Percentiles rank a stretch among this genome's conserved stretches.
phyloP scores from a whole-genome alignment of 164 flowering plant genomes.

The Stephania yunnanensis region DNA sequence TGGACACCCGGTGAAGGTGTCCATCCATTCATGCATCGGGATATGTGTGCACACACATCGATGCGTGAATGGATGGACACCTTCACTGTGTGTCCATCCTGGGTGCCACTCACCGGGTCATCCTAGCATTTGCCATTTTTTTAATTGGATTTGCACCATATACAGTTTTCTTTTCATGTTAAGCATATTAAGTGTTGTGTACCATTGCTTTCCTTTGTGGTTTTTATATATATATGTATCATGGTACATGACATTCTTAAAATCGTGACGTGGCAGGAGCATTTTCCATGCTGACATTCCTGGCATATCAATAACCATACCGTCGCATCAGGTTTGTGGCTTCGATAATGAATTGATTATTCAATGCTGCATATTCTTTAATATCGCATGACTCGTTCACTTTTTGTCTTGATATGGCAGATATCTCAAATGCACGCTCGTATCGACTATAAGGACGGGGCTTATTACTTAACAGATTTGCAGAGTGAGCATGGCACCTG shows the following conservation, averaged over 20 bases:
- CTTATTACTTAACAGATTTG: conserved; percentile 75
- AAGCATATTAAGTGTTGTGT: background rate
- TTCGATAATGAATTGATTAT: background rate
- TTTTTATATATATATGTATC: background rate
- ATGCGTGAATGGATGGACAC: no score
- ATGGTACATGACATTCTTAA: background rate
- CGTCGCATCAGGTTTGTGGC: conserved; percentile 56
- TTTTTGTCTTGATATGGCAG: conserved; percentile 23
- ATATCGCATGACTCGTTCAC: background rate
- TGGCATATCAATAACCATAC: conserved; percentile 45
- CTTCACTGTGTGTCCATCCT: no score
- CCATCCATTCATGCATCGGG: no score
- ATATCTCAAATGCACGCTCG: conserved; percentile 70
- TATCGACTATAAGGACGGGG: conserved; percentile 61
- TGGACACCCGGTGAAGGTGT: no score
- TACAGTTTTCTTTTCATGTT: background rate
- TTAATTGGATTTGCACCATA: background rate
- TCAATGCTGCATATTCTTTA: background rate
- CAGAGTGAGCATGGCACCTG: conserved; percentile 76
- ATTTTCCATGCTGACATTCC: conserved; percentile 29
- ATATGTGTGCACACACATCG: no score
- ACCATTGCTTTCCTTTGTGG: conserved; percentile 4
- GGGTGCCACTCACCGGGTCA: no score
- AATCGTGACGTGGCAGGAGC: conserved; percentile 39
- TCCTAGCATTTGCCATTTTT: no score